A percentile compares a stretch with the other conserved stretches of the same genome.
Evolutionary conservation across 1,284 basidiomycete species (phyloP).

Genomic region (Fomitopsis pinicola): DNA sequence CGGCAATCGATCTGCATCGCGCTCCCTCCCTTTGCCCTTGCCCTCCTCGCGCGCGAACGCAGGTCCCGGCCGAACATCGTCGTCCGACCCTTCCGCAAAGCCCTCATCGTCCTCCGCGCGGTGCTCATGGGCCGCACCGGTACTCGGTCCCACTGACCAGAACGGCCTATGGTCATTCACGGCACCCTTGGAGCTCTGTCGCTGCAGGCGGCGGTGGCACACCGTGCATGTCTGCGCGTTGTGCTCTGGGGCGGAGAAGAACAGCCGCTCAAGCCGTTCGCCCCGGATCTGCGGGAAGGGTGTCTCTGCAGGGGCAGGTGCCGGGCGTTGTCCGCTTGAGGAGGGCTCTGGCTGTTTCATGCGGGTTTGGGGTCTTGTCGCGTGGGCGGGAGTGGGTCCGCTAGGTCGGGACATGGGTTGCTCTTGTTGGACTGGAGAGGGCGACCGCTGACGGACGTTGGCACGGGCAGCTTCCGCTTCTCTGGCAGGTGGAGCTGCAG

Average conservation of each 20-base stretch:
- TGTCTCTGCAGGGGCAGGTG: conserved; percentile 24
- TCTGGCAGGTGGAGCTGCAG: neutral
- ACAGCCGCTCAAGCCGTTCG: conserved; percentile 68
- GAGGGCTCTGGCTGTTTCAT: neutral
- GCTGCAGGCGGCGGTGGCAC: conserved; percentile 45
- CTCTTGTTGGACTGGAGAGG: neutral
- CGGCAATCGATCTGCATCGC: conserved; percentile 44
- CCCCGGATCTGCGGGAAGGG: conserved; percentile 83
- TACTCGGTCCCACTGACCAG: conserved; percentile 16
- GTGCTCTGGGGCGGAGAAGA: conserved; percentile 76
- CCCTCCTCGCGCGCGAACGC: neutral
- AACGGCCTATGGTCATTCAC: conserved; percentile 18
- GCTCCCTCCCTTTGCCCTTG: conserved; percentile 24
- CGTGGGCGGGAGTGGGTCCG: conserved; percentile 33
- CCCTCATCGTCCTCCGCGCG: conserved; percentile 39
- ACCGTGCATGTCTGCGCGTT: conserved; percentile 62
- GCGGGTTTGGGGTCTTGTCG: conserved; percentile 10
- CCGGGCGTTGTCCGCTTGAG: conserved; percentile 4
- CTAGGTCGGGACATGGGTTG: conserved; percentile 6
- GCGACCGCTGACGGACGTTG: neutral
- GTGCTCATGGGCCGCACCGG: neutral
- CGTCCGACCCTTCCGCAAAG: conserved; percentile 43
- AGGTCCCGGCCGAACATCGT: conserved; percentile 11
- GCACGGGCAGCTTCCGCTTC: neutral
- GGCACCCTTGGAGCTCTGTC: conserved; percentile 1